Evolutionary conservation across 768 basidiomycete species (phyloP).

Genomic region (Phylloporus arenicola): DNA sequence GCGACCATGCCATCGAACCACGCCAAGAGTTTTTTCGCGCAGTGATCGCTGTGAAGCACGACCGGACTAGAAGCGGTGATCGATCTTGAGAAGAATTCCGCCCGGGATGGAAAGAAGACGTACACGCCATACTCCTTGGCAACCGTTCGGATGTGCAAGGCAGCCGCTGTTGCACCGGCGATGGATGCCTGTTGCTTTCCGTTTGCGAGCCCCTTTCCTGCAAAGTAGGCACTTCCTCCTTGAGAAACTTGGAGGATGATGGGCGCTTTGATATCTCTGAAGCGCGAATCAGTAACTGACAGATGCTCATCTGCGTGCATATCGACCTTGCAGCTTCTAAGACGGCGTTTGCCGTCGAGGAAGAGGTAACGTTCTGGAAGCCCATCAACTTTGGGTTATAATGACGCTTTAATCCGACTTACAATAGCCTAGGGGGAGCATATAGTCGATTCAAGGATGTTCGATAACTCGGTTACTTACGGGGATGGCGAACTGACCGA

Average conservation of each 20-base stretch:
- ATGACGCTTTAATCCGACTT: conserved; percentile 30
- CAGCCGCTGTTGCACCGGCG: conserved; percentile 86
- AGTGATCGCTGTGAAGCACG: conserved; percentile 97
- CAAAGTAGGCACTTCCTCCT: conserved; percentile 93
- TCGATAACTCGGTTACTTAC: conserved; percentile 42
- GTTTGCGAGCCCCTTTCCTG: conserved; percentile 93
- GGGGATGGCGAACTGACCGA: conserved; percentile 70
- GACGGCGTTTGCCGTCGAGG: conserved; percentile 89
- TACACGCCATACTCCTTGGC: conserved; percentile 91
- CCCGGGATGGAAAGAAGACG: conserved; percentile 29
- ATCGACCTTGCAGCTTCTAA: conserved; percentile 89
- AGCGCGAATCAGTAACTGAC: conserved; percentile 8
- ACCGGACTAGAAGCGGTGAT: conserved; percentile 63
- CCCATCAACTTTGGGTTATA: not conserved
- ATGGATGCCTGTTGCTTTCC: conserved; percentile 95
- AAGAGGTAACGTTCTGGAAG: conserved; percentile 88
- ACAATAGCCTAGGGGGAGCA: conserved; percentile 60
- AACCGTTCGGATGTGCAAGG: conserved; percentile 84
- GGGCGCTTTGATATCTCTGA: conserved; percentile 90
- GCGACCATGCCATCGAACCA: conserved; percentile 99
- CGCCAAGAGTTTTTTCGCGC: conserved; percentile 93
- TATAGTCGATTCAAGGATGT: not conserved
- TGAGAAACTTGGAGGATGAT: conserved; percentile 98
- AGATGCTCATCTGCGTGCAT: not conserved
- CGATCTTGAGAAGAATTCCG: conserved; percentile 2